Evolutionary conservation across 2,329 filamentous ascomycete genomes (phyloP).

Genomic region (Pseudocercospora eumusae): DNA sequence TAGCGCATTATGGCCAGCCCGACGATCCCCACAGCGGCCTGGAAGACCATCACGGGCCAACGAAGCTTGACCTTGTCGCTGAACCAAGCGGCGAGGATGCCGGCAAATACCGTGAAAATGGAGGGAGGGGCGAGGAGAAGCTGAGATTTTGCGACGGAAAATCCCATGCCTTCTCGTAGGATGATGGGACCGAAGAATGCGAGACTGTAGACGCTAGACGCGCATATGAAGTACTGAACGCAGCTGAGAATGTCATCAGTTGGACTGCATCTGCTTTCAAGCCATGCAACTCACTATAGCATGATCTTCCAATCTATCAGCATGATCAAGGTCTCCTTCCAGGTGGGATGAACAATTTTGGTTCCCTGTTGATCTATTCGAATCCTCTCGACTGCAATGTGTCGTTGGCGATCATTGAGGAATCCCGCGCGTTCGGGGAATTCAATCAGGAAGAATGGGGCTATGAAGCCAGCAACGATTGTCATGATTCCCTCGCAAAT

Average conservation of each 20-base stretch:
- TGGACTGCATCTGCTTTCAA: background rate
- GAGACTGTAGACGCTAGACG: conserved; percentile 7
- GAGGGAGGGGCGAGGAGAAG: conserved; percentile 63
- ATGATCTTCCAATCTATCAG: conserved; percentile 22
- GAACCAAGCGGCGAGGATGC: conserved; percentile 5
- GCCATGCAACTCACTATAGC: conserved; percentile 28
- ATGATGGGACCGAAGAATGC: conserved; percentile 78
- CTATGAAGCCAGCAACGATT: conserved; percentile 9
- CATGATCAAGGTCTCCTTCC: conserved; percentile 11
- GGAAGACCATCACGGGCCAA: conserved; percentile 65
- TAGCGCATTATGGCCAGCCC: conserved; percentile 74
- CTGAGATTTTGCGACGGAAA: conserved; percentile 63
- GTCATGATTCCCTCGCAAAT: conserved; percentile 19
- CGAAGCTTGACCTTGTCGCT: conserved; percentile 16
- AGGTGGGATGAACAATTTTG: conserved; percentile 14
- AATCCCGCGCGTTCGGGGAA: conserved; percentile 24
- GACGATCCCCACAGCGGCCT: conserved; percentile 62
- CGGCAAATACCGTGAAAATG: conserved; percentile 9
- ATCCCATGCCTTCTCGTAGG: conserved; percentile 58
- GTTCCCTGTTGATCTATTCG: conserved; percentile 20
- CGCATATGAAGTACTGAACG: conserved; percentile 34
- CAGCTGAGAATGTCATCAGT: conserved; percentile 22
- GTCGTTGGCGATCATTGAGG: conserved; percentile 18
- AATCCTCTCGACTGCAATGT: conserved; percentile 21
- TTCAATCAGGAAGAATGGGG: conserved; percentile 15